Evolutionary conservation across 148 eudicot genomes (phyloP), one percentile per base, ranked within the genome.

Genomic region (Rhododendron kiyosumense): DNA sequence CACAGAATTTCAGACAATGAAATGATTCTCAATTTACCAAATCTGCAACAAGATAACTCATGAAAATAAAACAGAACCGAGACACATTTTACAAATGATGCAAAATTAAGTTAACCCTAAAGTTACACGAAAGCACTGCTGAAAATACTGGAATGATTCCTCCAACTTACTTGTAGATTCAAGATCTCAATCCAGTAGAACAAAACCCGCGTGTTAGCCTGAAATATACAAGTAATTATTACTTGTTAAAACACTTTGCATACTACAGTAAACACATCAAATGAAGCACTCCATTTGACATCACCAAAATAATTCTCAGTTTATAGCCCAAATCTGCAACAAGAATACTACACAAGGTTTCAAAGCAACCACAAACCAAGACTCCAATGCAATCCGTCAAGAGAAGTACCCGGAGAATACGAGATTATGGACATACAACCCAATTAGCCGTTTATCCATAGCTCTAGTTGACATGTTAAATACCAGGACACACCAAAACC

Each of bases 391-490:
- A 85, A 87, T 81, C 67, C 69, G 81, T 85, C 80, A 87, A 85
- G 84, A 86, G 82, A 85, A 78, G 86, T 89, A 85, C 77, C 83
- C 30, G 17, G 17, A 38, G 85, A 88, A 87, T 57, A 86, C 86
- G 78, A 85, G 82, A 41, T 67, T 89, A 90, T 90, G 84, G 89
- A 91, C 89, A 87, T 79, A 89, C 91, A 90, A 90, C 87, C 90
- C 91, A 90, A 89, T 91, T 90, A 91, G 90, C 90, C 28, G 54
- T 73, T 38, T 38, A 81, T 59, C 81, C 86, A 78, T 43, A 54
- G 74, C 86, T 36, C 86, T 59, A 14, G 32, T 77, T 30, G 38
- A 85, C 82, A 84, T 77, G 86, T 85, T 85, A 85, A 85, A 86
- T 69, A 86, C 87, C 84, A 86, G 43, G 82, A 82, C 13, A 90